phyloP scores from a whole-genome alignment of 371 early-diverging fungal species.

The Rhizomucor miehei region DNA sequence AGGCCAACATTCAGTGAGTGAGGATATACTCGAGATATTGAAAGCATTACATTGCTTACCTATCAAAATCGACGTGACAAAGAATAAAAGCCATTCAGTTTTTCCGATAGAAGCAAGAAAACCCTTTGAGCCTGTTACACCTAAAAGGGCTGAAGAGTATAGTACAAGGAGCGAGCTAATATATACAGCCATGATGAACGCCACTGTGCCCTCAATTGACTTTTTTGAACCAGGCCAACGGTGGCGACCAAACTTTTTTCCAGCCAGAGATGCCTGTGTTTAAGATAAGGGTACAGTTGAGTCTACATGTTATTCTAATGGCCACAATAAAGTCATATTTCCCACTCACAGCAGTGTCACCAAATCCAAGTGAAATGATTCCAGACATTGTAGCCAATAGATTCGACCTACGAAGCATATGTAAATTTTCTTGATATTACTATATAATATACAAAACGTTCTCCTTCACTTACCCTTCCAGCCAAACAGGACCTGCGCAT shows the following conservation, averaged over 20 bases:
- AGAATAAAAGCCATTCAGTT: conserved; percentile 21
- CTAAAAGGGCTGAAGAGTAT: conserved; percentile 24
- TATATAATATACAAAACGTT: not conserved
- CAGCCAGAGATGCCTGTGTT: conserved; percentile 76
- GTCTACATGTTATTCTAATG: too few species aligned
- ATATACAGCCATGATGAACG: conserved; percentile 66
- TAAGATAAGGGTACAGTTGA: not conserved
- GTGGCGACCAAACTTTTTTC: conserved; percentile 66
- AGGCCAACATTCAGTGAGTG: too few species aligned
- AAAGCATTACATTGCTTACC: conserved; percentile 22
- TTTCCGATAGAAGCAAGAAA: conserved; percentile 20
- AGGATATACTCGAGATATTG: too few species aligned
- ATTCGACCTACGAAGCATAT: conserved; percentile 23
- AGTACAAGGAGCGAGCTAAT: conserved; percentile 42
- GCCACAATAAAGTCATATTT: too few species aligned
- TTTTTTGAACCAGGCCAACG: conserved; percentile 80
- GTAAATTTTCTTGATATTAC: not conserved
- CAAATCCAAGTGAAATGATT: conserved; percentile 82
- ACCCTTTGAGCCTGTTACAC: conserved; percentile 19
- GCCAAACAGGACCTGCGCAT: conserved; percentile 90
- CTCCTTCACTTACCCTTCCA: conserved; percentile 51
- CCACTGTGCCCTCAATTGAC: conserved; percentile 86
- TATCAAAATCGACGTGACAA: conserved; percentile 25
- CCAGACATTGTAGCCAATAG: conserved; percentile 69
- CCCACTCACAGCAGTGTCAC: conserved; percentile 66